phyloP scores from a whole-genome alignment of 352 stramenopile species.

The Globisporangium cylindrosporum region DNA sequence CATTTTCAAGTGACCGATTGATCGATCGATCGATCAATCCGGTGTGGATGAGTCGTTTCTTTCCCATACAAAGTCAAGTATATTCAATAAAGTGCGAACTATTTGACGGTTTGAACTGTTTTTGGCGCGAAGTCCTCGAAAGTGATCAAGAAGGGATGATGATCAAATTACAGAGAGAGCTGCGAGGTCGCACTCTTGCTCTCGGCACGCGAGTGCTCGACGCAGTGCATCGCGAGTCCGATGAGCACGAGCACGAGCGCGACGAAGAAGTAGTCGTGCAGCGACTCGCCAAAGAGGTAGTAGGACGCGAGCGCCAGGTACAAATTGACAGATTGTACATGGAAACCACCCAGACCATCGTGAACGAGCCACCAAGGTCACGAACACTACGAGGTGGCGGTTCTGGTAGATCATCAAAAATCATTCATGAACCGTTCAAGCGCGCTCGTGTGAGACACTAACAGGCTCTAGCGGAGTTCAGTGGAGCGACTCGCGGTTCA shows the following conservation, averaged over 20 bases:
- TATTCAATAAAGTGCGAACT: slow-evolving; percentile 8
- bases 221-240: slow-evolving; percentile 19
- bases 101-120: background rate
- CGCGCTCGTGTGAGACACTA: too few species aligned
- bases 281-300: slow-evolving; percentile 27
- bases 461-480: too few species aligned
- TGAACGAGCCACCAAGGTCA: slow-evolving; percentile 1
- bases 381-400: slow-evolving; percentile 25
- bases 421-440: too few species aligned
- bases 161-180: background rate
- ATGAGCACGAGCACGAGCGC: slow-evolving; percentile 30
- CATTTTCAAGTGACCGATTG: background rate
- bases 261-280: slow-evolving; percentile 16
- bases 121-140: background rate
- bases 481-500: too few species aligned
- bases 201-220: too few species aligned
- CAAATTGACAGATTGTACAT: slow-evolving; percentile 39
- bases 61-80: background rate
- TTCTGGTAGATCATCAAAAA: too few species aligned
- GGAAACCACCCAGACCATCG: slow-evolving; percentile 1
- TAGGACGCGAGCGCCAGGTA: slow-evolving; percentile 33
- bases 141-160: background rate
- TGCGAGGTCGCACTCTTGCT: too few species aligned
- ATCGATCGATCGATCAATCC: background rate
- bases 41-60: background rate